phyloP scores from a whole-genome alignment of 176 grass and related monocot genomes.

The bread wheat (Triticum aestivum) region DNA sequence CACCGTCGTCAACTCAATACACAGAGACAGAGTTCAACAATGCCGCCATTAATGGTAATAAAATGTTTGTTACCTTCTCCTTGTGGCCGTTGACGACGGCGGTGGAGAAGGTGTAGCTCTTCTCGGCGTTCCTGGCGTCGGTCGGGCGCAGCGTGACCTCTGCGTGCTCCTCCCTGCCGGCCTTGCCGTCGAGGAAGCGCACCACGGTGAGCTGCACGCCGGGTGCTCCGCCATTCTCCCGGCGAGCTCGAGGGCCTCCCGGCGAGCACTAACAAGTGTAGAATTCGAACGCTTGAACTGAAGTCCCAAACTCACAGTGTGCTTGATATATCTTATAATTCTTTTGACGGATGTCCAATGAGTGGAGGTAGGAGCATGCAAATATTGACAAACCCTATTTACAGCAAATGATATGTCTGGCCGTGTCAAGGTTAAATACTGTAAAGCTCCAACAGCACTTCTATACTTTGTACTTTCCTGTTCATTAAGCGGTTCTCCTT shows the following conservation, averaged over 20 bases:
- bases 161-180: constrained; percentile 23
- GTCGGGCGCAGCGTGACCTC: constrained; percentile 58
- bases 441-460: too few relatives aligned
- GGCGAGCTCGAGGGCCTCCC: constrained; percentile 71
- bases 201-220: constrained; percentile 57
- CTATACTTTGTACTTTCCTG: too few relatives aligned
- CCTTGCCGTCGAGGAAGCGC: constrained; percentile 43
- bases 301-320: too few relatives aligned
- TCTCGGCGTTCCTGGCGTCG: constrained; percentile 55
- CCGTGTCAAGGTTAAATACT: too few relatives aligned
- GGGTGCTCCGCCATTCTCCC: constrained; percentile 77
- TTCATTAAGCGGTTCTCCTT: too few relatives aligned
- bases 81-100: constrained; percentile 45
- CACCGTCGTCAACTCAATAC: background rate
- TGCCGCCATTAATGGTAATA: background rate
- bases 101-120: constrained; percentile 82
- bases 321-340: too few relatives aligned
- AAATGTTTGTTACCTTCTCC: constrained; percentile 44
- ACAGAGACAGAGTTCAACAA: background rate
- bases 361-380: too few relatives aligned
- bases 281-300: too few relatives aligned
- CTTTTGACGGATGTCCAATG: too few relatives aligned
- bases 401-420: too few relatives aligned
- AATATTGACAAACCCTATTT: too few relatives aligned
- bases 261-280: background rate